Percentiles rank a stretch among this genome's conserved stretches.
These are phyloP conservation scores for Calophaca sinica DNA, from an alignment of 306 rosid species.

Conservation along the genomic window DNA sequence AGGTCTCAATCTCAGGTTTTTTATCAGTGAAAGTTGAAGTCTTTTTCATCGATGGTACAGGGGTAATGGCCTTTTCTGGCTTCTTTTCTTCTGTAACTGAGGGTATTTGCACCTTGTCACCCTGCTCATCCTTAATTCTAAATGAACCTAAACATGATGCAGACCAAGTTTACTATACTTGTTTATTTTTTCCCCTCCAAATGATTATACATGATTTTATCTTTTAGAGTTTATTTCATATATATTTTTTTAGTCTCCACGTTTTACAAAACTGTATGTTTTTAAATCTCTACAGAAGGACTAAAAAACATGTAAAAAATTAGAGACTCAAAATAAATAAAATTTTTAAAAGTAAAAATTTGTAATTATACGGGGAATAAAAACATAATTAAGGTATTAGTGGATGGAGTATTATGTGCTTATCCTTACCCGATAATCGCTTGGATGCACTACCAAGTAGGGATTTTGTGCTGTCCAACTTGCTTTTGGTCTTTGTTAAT, in stretches of 20 bases:
- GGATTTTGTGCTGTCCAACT: slow-evolving; percentile 51
- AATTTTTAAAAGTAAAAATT: too few species aligned
- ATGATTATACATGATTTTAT: too few species aligned
- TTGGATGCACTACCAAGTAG: slow-evolving; percentile 54
- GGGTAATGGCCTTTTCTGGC: slow-evolving; percentile 44
- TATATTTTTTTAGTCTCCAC: too few species aligned
- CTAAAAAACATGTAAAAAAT: too few species aligned
- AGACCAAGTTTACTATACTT: slow-evolving; percentile 5
- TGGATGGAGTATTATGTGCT: slow-evolving; percentile 9
- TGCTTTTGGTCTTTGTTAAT: slow-evolving; percentile 47
- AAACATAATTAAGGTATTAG: too few species aligned
- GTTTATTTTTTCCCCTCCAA: neutral
- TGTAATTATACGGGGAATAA: too few species aligned
- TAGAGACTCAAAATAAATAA: neutral
- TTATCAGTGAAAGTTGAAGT: slow-evolving; percentile 45
- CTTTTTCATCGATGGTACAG: slow-evolving; percentile 51
- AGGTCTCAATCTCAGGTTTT: slow-evolving; percentile 39
- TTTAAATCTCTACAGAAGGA: too few species aligned
- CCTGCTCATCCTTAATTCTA: slow-evolving; percentile 48
- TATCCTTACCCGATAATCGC: slow-evolving; percentile 60
- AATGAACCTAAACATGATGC: slow-evolving; percentile 55
- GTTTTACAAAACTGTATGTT: too few species aligned
- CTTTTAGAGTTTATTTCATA: too few species aligned
- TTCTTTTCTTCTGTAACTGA: slow-evolving; percentile 40
- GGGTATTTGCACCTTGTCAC: slow-evolving; percentile 47